Base-by-base conservation (phyloP, 2,329 filamentous ascomycete genomes). In the Cucurbitaria berberidis region DNA sequence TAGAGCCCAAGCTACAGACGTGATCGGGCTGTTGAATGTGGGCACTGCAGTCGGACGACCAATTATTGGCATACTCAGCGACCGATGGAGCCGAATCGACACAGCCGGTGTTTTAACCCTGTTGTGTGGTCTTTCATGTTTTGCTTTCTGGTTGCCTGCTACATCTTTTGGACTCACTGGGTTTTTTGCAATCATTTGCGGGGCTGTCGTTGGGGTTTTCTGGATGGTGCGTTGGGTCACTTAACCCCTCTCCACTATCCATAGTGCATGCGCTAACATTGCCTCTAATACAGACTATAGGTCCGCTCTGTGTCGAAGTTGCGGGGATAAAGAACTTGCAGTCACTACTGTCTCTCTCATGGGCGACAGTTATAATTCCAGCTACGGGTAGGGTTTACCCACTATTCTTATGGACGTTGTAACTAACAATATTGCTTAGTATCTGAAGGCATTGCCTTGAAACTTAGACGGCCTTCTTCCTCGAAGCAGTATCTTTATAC, bases 21-120 rank as follows among this genome's bases (percentile, higher is more conserved):
- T 80, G 9, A 77, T 74, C 18, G 80, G 74, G 0, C 53, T 81
- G 7, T 58, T 83, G 27, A 82, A 82, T 53, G 57, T 82, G 1
- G 80, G 81, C 0, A 80, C 78, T 3, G 77, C 76, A 0, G 39
- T 82, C 27, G 80, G 80, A 15, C 65, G 81, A 10, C 81, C 80
- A 4, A 62, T 75, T 11, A 76, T 81, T 30, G 80, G 81, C 0
- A 53, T 78, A 15, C 48, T 77, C 3, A 80, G 78, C 55, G 81
- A 83, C 67, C 55, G 70, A 13, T 77, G 70, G 59, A 77, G 78
- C 11, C 64, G 79, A 8, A 76, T 81, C 41, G 68, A 78, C 40
- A 71, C 74, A 4, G 77, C 80, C 6, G 75, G 71, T 3, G 26
- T 62, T 4, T 54, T 77, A 11, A 81, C 77, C 0, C 63, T 79